Percentiles rank a stretch among this genome's conserved stretches.
Conservation (phyloP, 2,329 filamentous ascomycete genomes). For the Cladosporium cucumerinum region DNA sequence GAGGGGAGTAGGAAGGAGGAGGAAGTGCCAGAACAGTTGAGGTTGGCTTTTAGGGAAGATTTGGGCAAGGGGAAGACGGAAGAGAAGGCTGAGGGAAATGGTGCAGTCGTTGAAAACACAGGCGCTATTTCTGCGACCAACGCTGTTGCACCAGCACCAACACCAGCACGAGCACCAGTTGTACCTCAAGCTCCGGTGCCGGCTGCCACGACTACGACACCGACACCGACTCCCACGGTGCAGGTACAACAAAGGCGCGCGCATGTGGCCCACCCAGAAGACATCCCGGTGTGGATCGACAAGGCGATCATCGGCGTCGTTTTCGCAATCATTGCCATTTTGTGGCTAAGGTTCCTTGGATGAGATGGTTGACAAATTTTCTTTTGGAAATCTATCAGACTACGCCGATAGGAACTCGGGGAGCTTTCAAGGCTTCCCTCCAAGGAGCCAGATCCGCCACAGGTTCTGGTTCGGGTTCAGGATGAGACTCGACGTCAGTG, state of each 20-base stretch:
- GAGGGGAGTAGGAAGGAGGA: slow-evolving; percentile 43
- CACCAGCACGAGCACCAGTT: background rate
- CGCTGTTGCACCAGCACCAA: background rate
- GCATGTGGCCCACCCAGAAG: slow-evolving; percentile 39
- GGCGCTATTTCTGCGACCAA: background rate
- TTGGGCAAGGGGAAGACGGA: slow-evolving; percentile 47
- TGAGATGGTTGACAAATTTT: background rate
- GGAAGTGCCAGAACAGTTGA: slow-evolving; percentile 52
- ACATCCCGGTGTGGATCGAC: slow-evolving; percentile 73
- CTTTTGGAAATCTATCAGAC: slow-evolving; percentile 14
- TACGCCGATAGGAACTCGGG: slow-evolving; percentile 22
- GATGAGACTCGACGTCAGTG: background rate
- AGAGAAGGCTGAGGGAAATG: slow-evolving; percentile 15
- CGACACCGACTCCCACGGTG: slow-evolving; percentile 14
- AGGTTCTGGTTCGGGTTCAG: slow-evolving; percentile 1
- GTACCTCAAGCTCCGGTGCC: background rate
- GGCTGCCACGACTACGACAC: slow-evolving; percentile 16
- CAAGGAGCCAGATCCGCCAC: slow-evolving; percentile 16
- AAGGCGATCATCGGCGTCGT: slow-evolving; percentile 72
- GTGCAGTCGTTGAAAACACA: slow-evolving; percentile 13
- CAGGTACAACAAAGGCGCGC: slow-evolving; percentile 20
- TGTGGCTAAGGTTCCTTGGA: slow-evolving; percentile 38
- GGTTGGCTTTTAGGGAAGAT: slow-evolving; percentile 72
- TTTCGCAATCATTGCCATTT: slow-evolving; percentile 66
- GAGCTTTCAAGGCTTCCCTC: slow-evolving; percentile 19